Evolutionary conservation across 2,329 filamentous ascomycete species (phyloP).

Genomic region (Colletotrichum musae): DNA sequence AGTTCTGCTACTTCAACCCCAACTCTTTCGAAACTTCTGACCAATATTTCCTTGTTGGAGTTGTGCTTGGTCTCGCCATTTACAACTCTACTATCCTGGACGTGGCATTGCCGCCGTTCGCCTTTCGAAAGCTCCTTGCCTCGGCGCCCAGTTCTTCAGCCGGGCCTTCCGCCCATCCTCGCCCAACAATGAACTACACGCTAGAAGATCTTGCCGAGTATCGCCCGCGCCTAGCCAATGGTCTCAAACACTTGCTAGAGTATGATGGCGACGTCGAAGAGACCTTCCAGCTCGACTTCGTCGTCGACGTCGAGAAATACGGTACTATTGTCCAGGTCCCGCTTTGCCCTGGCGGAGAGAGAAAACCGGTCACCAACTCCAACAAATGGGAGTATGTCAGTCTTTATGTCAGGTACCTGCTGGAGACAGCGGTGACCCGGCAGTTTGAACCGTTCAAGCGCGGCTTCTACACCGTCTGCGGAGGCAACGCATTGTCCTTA

Average conservation of each 20-base stretch:
- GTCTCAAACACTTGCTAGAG: constrained; percentile 82
- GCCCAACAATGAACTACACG: constrained; percentile 78
- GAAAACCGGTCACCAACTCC: constrained; percentile 82
- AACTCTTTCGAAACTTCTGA: constrained; percentile 91
- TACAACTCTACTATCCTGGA: constrained; percentile 96
- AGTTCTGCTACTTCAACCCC: constrained; percentile 94
- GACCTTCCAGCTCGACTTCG: constrained; percentile 87
- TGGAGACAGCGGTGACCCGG: constrained; percentile 82
- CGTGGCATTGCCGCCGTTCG: constrained; percentile 88
- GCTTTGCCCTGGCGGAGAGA: constrained; percentile 81
- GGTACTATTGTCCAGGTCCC: constrained; percentile 77
- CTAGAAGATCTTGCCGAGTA: constrained; percentile 88
- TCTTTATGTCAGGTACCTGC: constrained; percentile 83
- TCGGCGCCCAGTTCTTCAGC: constrained; percentile 76
- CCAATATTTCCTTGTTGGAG: constrained; percentile 91
- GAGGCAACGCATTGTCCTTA: constrained; percentile 87
- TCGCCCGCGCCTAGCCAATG: constrained; percentile 80
- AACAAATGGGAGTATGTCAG: constrained; percentile 92
- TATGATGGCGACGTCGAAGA: constrained; percentile 87
- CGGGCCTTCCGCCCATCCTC: constrained; percentile 69
- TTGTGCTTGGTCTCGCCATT: constrained; percentile 89
- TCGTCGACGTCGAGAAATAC: constrained; percentile 83
- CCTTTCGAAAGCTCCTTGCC: constrained; percentile 88
- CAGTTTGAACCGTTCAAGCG: constrained; percentile 96
- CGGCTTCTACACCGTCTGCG: constrained; percentile 93